A percentile compares a stretch with the other conserved stretches of the same genome.
phyloP scores from a whole-genome alignment of 768 basidiomycete species.

The Panaeolus papilionaceus region DNA sequence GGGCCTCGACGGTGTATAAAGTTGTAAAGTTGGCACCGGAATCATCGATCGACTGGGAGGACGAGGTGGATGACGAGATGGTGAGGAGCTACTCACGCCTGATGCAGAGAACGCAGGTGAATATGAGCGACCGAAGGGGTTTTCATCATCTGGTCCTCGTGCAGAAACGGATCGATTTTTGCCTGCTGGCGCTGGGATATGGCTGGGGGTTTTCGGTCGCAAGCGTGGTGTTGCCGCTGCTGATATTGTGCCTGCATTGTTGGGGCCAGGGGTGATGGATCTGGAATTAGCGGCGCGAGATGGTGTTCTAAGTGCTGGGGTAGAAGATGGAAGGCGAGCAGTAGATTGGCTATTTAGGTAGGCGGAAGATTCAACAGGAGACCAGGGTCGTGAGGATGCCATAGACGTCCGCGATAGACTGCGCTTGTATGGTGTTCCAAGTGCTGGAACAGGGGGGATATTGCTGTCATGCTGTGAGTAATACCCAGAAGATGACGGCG shows the following conservation, averaged over 20 bases:
- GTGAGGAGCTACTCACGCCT: constrained; percentile 49
- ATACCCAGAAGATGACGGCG: constrained; percentile 52
- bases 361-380: constrained; percentile 69
- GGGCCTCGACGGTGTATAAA: constrained; percentile 74
- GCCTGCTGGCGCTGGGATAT: constrained; percentile 68
- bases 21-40: constrained; percentile 75
- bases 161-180: constrained; percentile 56
- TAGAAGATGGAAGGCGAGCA: constrained; percentile 39
- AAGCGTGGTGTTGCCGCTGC: constrained; percentile 60
- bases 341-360: constrained; percentile 72
- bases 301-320: constrained; percentile 49
- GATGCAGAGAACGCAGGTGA: constrained; percentile 65
- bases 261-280: constrained; percentile 36
- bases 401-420: constrained; percentile 78
- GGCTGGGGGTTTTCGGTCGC: constrained; percentile 80
- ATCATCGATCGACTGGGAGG: constrained; percentile 88
- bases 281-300: constrained; percentile 67
- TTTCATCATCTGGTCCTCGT: constrained; percentile 54
- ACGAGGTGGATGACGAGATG: constrained; percentile 60
- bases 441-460: constrained; percentile 52
- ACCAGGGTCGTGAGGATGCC: constrained; percentile 83
- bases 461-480: constrained; percentile 40
- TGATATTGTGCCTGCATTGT: constrained; percentile 16
- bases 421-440: constrained; percentile 59
- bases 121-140: constrained; percentile 63